Evolutionary conservation across 2,329 filamentous ascomycete species (phyloP).

Genomic region (Aspergillus amoenus): DNA sequence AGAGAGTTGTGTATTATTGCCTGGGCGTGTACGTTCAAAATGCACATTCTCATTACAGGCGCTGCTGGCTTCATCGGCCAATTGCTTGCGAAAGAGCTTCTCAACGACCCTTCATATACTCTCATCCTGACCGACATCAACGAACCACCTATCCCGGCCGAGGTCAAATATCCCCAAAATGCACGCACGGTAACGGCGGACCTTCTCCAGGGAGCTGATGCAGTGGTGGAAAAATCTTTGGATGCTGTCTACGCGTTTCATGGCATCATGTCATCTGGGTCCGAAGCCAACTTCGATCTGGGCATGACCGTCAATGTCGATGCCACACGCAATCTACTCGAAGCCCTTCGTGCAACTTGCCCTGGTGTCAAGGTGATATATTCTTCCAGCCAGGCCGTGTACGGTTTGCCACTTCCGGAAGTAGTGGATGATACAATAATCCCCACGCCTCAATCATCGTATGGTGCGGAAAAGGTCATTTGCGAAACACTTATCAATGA

Average conservation of each 20-base stretch:
- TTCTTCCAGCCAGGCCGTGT: slow-evolving; percentile 63
- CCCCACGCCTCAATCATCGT: slow-evolving; percentile 62
- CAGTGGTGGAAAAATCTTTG: slow-evolving; percentile 44
- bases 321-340: slow-evolving; percentile 55
- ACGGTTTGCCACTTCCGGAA: slow-evolving; percentile 57
- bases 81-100: slow-evolving; percentile 56
- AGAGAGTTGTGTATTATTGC: background rate
- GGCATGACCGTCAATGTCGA: slow-evolving; percentile 63
- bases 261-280: slow-evolving; percentile 66
- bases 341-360: slow-evolving; percentile 50
- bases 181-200: slow-evolving; percentile 54
- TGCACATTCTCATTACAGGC: slow-evolving; percentile 62
- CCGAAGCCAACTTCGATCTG: slow-evolving; percentile 61
- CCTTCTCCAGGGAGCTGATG: slow-evolving; percentile 47
- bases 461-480: slow-evolving; percentile 64
- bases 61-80: slow-evolving; percentile 66
- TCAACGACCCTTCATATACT: slow-evolving; percentile 48
- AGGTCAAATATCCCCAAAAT: slow-evolving; percentile 51
- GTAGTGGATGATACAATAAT: slow-evolving; percentile 52
- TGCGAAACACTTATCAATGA: slow-evolving; percentile 64
- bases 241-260: slow-evolving; percentile 62
- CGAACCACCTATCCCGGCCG: slow-evolving; percentile 51
- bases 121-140: slow-evolving; percentile 60
- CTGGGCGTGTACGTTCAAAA: slow-evolving; percentile 16
- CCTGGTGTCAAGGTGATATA: slow-evolving; percentile 61